Percentiles rank a stretch among this genome's conserved stretches.
These are phyloP conservation scores for Kingdonia uniflora DNA, from an alignment of 164 flowering plant genomes.

Conservation along the genomic window DNA sequence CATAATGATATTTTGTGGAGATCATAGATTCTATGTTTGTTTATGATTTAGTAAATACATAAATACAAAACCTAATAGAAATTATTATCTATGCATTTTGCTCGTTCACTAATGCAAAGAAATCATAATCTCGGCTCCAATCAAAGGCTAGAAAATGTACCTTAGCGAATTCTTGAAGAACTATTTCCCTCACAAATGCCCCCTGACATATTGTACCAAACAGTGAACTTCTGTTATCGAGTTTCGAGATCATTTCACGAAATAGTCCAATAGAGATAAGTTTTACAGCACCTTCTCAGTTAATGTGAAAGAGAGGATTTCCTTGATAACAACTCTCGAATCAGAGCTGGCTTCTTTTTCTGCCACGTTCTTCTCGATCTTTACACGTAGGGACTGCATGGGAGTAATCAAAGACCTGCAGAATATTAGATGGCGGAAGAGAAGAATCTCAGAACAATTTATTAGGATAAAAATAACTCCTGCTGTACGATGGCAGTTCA, in stretches of 20 bases:
- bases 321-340: conserved; percentile 38
- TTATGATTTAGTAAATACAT: no score
- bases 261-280: conserved; percentile 4
- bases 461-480: not conserved
- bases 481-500: not conserved
- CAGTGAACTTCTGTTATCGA: not conserved
- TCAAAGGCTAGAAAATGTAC: conserved; percentile 19
- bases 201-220: conserved; percentile 45
- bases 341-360: conserved; percentile 23
- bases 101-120: not conserved
- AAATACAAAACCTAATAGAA: not conserved
- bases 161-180: conserved; percentile 85
- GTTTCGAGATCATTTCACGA: not conserved
- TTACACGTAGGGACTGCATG: conserved; percentile 70
- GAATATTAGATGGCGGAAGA: no score
- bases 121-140: not conserved
- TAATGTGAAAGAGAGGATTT: conserved; percentile 63
- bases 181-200: conserved; percentile 74
- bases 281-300: conserved; percentile 53
- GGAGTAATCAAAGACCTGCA: not conserved
- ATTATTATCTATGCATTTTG: no score
- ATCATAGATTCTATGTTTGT: no score
- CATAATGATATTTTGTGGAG: no score
- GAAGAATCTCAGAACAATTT: not conserved
- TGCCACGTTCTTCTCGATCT: conserved; percentile 37